These are phyloP conservation scores for Phytophthora pini DNA, from an alignment of 352 stramenopile species.

Conservation along the genomic window DNA sequence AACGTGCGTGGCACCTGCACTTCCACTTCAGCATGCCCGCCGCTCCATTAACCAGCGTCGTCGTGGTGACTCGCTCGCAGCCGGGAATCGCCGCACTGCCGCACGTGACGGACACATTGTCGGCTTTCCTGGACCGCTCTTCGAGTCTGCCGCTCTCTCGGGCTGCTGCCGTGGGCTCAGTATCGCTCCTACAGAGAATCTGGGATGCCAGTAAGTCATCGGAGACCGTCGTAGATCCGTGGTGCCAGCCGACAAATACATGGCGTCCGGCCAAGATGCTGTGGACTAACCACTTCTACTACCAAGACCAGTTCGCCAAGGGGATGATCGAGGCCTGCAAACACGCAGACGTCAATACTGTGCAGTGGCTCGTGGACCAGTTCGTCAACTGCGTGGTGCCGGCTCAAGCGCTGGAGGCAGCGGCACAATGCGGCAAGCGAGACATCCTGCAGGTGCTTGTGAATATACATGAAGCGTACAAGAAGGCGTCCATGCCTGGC, in stretches of 20 bases:
- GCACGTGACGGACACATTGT: constrained; percentile 28
- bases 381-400: constrained; percentile 28
- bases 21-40: constrained; percentile 20
- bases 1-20: constrained; percentile 17
- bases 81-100: constrained; percentile 26
- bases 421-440: constrained; percentile 13
- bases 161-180: constrained; percentile 23
- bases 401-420: constrained; percentile 22
- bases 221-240: constrained; percentile 12
- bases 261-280: constrained; percentile 30
- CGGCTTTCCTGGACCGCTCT: constrained; percentile 28
- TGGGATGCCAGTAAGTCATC: constrained; percentile 23
- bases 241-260: constrained; percentile 22
- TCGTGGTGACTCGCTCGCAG: constrained; percentile 24
- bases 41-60: constrained; percentile 22
- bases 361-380: constrained; percentile 28
- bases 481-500: constrained; percentile 21
- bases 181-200: constrained; percentile 23
- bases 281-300: constrained; percentile 35
- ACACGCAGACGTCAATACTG: constrained; percentile 14
- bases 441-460: constrained; percentile 30
- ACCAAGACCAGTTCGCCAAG: constrained; percentile 34
- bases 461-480: constrained; percentile 17
- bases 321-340: constrained; percentile 24
- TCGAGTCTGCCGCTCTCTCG: constrained; percentile 28